Evolutionary conservation across 2,329 filamentous ascomycete species (phyloP).

Genomic region (Podosphaera leucotricha): DNA sequence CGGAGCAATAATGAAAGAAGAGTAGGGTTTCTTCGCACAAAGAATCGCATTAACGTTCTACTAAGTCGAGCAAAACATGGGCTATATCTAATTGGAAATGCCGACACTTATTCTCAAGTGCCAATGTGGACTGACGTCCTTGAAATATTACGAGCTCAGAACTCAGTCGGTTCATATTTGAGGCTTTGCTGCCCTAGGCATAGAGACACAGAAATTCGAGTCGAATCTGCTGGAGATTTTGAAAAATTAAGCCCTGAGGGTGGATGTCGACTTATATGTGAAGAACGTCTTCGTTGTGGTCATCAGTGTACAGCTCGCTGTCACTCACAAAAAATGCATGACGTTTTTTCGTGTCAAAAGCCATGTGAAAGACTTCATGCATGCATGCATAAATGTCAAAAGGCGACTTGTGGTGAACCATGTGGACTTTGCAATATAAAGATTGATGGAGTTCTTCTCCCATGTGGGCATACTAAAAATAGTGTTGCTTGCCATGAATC

Average conservation of each 20-base stretch:
- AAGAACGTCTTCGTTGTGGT: constrained; percentile 20
- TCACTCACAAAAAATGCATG: constrained; percentile 24
- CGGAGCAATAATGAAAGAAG: constrained; percentile 36
- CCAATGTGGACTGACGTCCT: constrained; percentile 41
- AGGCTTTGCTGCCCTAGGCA: constrained; percentile 38
- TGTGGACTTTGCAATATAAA: constrained; percentile 20
- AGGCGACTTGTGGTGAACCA: constrained; percentile 19
- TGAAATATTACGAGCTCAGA: constrained; percentile 22
- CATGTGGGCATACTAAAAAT: constrained; percentile 21
- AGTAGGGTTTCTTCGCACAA: constrained; percentile 40
- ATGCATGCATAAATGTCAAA: constrained; percentile 23
- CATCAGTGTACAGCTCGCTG: constrained; percentile 24
- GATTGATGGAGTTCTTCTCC: constrained; percentile 14
- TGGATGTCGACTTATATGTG: constrained; percentile 18
- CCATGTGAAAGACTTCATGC: constrained; percentile 20
- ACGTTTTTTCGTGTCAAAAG: constrained; percentile 22
- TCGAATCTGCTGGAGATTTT: constrained; percentile 7
- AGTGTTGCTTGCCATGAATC: constrained; percentile 18
- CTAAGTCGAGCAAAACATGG: constrained; percentile 41
- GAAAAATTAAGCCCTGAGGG: constrained; percentile 26
- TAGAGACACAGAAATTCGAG: constrained; percentile 18
- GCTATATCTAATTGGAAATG: constrained; percentile 45
- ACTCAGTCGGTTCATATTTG: constrained; percentile 26
- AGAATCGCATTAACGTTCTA: constrained; percentile 47
- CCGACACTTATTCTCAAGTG: constrained; percentile 29